Conservation (phyloP, 2,329 filamentous ascomycete species). For the Salinomyces thailandicus region DNA sequence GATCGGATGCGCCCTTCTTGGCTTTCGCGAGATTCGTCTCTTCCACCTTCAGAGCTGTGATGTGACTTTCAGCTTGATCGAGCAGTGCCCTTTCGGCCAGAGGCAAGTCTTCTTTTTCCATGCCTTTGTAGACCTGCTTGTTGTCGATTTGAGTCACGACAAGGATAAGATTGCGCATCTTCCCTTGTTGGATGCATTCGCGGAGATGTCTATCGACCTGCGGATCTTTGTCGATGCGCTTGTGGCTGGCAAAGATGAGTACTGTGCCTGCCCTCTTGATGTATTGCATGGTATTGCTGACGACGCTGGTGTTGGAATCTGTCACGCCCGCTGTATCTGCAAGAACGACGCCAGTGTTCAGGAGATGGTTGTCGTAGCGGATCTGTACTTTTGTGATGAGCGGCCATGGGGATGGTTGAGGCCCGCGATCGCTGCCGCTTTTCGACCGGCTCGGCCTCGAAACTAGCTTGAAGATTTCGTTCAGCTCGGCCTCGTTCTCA, state of each 20-base stretch:
- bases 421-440: not conserved
- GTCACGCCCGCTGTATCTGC: conserved; percentile 14
- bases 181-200: conserved; percentile 7
- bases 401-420: conserved; percentile 10
- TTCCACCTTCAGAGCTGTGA: not conserved
- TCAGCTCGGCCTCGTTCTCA: conserved; percentile 1
- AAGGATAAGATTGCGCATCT: conserved; percentile 7
- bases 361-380: conserved; percentile 7
- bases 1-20: not conserved
- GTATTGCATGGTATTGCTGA: conserved; percentile 11
- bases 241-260: conserved; percentile 3
- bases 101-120: not conserved
- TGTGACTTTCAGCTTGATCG: not conserved
- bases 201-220: conserved; percentile 6
- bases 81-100: not conserved
- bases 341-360: conserved; percentile 10
- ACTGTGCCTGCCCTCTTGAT: conserved; percentile 8
- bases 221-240: conserved; percentile 6
- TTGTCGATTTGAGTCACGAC: conserved; percentile 12
- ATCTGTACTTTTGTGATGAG: conserved; percentile 9
- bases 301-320: conserved; percentile 10
- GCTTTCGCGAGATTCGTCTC: not conserved
- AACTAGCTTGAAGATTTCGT: conserved; percentile 1
- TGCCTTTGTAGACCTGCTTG: not conserved
- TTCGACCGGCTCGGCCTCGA: conserved; percentile 1